phyloP scores from a whole-genome alignment of 768 basidiomycete genomes.

The Leccinum ochraceum region DNA sequence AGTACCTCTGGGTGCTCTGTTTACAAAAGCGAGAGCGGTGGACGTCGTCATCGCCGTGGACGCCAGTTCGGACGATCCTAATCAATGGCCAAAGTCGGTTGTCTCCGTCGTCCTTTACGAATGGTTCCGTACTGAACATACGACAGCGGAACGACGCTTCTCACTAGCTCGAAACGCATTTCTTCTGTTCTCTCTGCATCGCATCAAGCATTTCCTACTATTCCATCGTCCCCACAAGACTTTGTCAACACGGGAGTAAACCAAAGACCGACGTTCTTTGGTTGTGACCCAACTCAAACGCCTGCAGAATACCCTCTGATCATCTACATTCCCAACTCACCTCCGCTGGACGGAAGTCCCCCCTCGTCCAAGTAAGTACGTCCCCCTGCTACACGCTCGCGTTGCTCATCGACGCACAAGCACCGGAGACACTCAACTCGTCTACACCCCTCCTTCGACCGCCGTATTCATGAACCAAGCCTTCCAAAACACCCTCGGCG shows the following conservation, averaged over 20 bases:
- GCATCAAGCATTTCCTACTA: constrained; percentile 65
- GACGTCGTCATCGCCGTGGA: constrained; percentile 82
- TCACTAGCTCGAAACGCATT: constrained; percentile 46
- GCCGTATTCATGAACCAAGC: constrained; percentile 63
- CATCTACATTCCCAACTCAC: constrained; percentile 76
- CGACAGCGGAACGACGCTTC: constrained; percentile 53
- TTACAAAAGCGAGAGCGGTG: constrained; percentile 65
- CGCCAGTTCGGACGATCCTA: constrained; percentile 55
- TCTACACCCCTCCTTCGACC: constrained; percentile 56
- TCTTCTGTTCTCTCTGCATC: constrained; percentile 45
- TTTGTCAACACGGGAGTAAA: constrained; percentile 66
- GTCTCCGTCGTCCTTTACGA: neutral
- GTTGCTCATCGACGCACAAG: constrained; percentile 31
- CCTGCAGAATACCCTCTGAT: constrained; percentile 65
- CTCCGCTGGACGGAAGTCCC: constrained; percentile 59
- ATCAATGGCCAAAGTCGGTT: constrained; percentile 69
- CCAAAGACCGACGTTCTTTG: constrained; percentile 75
- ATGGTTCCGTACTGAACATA: constrained; percentile 1
- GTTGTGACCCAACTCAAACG: constrained; percentile 55
- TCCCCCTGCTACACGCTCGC: constrained; percentile 8
- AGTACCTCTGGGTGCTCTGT: constrained; percentile 67
- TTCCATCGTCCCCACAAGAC: constrained; percentile 49
- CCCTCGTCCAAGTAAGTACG: constrained; percentile 63
- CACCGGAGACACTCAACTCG: constrained; percentile 57
- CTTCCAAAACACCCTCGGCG: constrained; percentile 52